phyloP scores from a whole-genome alignment of 2,329 filamentous ascomycete species.

The Colletotrichum lini region DNA sequence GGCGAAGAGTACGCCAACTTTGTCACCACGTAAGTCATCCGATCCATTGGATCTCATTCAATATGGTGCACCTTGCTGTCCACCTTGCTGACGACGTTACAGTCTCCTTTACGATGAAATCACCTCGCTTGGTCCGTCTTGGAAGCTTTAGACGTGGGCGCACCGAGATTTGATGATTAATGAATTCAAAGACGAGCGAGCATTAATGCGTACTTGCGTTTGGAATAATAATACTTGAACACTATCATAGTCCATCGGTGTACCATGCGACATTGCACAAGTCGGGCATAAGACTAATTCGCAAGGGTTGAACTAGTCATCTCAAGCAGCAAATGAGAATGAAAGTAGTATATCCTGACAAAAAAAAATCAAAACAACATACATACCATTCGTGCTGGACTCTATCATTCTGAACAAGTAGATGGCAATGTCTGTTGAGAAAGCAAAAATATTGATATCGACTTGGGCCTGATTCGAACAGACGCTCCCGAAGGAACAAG shows the following conservation, averaged over 20 bases:
- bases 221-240: too few relatives aligned
- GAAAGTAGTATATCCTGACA: too few relatives aligned
- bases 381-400: too few relatives aligned
- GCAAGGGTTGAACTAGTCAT: too few relatives aligned
- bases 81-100: not conserved
- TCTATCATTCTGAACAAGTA: too few relatives aligned
- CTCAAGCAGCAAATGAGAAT: too few relatives aligned
- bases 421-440: not conserved
- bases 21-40: slow-evolving; percentile 32
- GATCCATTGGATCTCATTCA: not conserved
- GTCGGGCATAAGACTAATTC: too few relatives aligned
- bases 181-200: not conserved
- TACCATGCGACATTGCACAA: too few relatives aligned
- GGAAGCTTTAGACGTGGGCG: not conserved
- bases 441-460: not conserved
- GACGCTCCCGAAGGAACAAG: slow-evolving; percentile 29
- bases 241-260: too few relatives aligned
- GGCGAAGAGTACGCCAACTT: slow-evolving; percentile 40
- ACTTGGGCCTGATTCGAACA: slow-evolving; percentile 29
- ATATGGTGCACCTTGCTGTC: not conserved
- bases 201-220: too few relatives aligned
- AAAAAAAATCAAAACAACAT: too few relatives aligned
- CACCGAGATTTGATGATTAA: not conserved
- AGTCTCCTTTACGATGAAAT: slow-evolving; percentile 19
- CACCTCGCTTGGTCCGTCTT: slow-evolving; percentile 3